Evolutionary conservation across 345 rosid species (phyloP), one percentile per base, ranked within the genome.

Genomic region (Ricinus communis): DNA sequence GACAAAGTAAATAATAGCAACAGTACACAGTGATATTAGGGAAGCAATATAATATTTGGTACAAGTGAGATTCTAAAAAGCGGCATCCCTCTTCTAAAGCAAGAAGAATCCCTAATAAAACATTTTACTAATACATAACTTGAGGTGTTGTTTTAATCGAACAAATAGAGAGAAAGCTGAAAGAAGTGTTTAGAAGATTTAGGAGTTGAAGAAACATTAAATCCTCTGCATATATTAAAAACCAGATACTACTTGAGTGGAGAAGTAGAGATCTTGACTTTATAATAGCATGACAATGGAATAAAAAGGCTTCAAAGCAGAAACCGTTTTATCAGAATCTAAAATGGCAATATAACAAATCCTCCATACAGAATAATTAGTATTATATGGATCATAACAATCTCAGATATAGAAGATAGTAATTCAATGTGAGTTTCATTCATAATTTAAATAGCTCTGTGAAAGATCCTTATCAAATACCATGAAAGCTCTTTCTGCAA

Each of bases 401-500:
- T 57, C 18, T 5, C n/a, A 61, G 14, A 12, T 19, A 45, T 30
- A 54, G 8, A 8, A 21, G 18, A 30, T 57, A 21, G 33, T 2
- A 58, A 61, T 10, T 46, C 55, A 59, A 57, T 72, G 28, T 6
- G 8, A 47, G n/a, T n/a, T n/a, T n/a, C n/a, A n/a, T n/a, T n/a
- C n/a, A n/a, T n/a, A n/a, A 76, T 28, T 40, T 59, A 28, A 71
- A 69, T 52, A 28, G 64, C 5, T 18, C 30, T 45, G 55, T 8
- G 28, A 62, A n/a, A 70, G 36, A 56, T 43, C 56, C 19, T 27
- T 36, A 68, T 61, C 27, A 66, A 72, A 69, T 84, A 93, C 98
- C 97, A 85, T 66, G 91, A 84, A 30, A 80, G 76, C 5, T 86
- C 85, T 75, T 78, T 85, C 72, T 81, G 85, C 8, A 80, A 65